Evolutionary conservation across 2,329 filamentous ascomycete genomes (phyloP), one percentile per base, ranked within the genome.

Genomic region (Xylaria sp.): DNA sequence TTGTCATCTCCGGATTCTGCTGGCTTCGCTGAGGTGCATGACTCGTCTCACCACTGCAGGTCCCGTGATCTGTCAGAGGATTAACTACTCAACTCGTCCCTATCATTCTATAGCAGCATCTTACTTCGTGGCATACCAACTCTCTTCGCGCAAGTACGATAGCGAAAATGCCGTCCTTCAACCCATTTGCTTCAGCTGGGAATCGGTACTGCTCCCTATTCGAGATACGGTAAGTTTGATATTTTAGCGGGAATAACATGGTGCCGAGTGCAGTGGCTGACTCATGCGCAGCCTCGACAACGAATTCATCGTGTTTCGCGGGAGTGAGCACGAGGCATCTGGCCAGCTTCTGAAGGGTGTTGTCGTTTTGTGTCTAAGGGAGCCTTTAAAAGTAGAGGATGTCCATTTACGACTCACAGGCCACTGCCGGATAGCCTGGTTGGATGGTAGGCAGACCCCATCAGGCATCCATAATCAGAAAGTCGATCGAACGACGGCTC

Each of bases 261-360:
- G 25, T n/a, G 10, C 10, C 22, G 25, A 56, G 22, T 33, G 29
- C 5, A 36, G 50, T 33, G 11, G 31, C 63, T 71, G 31, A 67
- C 57, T 50, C 25, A 7, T 42, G 44, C 33, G 20, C 74, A 94
- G 92, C 59, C 86, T 94, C 67, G 91, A 94, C 59, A 90, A 91
- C 74, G 90, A 93, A 74, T 92, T 94, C 64, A 87, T 95, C 66
- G 89, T 95, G 33, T 90, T 96, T 69, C 89, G 92, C 60, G 92
- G 92, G 67, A 86, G 82, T 72, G 89, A 92, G 63, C 85, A 91
- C 76, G 92, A 95, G 76, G 91, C 92, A 53, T 87, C 91, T 49
- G 92, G 90, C 68, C 91, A 93, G 73, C 80, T 92, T 61, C 81
- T 96, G 71, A 92, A 90, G 75, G 92, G 92, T 53, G 87, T 87